phyloP scores from a whole-genome alignment of 805 yeast species.

The Tetrapisispora arboricola region DNA sequence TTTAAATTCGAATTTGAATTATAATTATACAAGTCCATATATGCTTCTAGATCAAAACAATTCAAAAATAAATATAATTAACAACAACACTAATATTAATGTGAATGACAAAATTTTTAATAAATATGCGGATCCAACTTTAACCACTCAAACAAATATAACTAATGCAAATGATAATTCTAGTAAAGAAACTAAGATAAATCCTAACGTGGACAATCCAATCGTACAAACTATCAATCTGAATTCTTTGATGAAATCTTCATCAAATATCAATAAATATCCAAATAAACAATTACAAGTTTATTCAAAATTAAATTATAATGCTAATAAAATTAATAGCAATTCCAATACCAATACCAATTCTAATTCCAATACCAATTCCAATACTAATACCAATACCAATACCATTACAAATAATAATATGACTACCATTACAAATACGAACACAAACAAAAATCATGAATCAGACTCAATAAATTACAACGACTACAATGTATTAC shows the following conservation, averaged over 20 bases:
- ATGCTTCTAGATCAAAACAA: not conserved
- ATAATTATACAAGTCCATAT: not conserved
- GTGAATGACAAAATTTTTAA: conserved; percentile 13
- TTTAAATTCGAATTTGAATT: not conserved
- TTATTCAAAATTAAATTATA: not conserved
- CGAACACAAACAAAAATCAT: not conserved
- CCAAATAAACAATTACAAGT: not conserved
- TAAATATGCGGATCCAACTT: conserved; percentile 27
- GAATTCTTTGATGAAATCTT: conserved; percentile 16
- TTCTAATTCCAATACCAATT: not conserved
- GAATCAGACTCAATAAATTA: too few species aligned
- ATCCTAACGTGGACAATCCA: conserved; percentile 3
- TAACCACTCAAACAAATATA: conserved; percentile 23
- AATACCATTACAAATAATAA: not conserved
- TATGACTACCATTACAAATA: not conserved
- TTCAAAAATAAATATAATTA: not conserved
- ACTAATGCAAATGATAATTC: conserved; percentile 6
- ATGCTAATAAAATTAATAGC: too few species aligned
- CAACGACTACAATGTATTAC: conserved; percentile 8
- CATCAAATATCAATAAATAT: not conserved
- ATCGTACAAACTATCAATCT: conserved; percentile 21
- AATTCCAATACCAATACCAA: too few species aligned
- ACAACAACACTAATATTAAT: not conserved
- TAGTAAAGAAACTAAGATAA: not conserved
- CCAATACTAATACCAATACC: not conserved